Evolutionary conservation across 768 basidiomycete species (phyloP), one percentile per base, ranked within the genome.

Genomic region (Pleurotus djamor): DNA sequence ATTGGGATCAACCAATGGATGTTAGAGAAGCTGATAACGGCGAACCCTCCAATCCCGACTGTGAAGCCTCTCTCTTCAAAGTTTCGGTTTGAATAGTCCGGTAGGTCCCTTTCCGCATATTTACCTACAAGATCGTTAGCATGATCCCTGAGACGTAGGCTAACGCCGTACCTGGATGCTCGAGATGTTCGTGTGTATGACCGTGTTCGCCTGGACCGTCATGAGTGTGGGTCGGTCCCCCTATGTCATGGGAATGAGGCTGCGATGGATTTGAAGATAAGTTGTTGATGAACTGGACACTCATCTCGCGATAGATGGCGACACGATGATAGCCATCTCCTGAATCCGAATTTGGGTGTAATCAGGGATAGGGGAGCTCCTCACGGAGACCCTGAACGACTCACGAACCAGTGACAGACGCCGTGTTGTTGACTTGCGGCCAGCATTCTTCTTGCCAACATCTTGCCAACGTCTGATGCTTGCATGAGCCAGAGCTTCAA

Each of bases 41-140:
- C 88, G 50, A 67, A 96, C 96, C 96, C 96, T 67, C 96, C 96
- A 58, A 98, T 98, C n/a, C 96, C 96, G 60, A 99, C 79, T 0
- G 96, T 98, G 75, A 98, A 99, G 0, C 92, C 97, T 62, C 96
- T 79, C 74, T 98, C 96, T 54, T 87, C 83, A 66, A 95, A 98
- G 76, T 95, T 91, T 37, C 96, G 79, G 2, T 74, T 71, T 6
- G 87, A 79, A 67, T 91, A 98, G 68, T 97, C 90, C 7, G 96
- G 97, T 71, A 97, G 72, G 72, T 98, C 96, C 32, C 96, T 82
- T 69, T 98, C 95, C 9, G 91, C 75, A 66, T 88, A 99, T 71
- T 92, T 97, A 47, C 96, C 96, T 96, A 66, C 37, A 1, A 55
- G 35, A 48, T 21, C 28, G 54, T 17, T 12, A 21, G 61, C n/a